Evolutionary conservation across 441 rosid genomes (phyloP).

Genomic region (Flueggea neowawraea): DNA sequence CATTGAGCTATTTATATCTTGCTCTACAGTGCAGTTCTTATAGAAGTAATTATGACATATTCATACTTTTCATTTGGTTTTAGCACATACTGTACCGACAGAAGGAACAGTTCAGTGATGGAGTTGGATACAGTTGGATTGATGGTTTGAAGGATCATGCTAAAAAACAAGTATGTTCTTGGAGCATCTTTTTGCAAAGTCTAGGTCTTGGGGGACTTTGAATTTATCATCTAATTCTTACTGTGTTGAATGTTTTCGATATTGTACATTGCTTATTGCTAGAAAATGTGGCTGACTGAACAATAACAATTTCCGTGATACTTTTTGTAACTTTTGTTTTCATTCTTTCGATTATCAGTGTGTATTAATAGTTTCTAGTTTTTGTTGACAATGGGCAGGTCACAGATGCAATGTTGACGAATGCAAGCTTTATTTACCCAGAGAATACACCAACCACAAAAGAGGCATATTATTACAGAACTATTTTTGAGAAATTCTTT

Average conservation of each 20-base stretch:
- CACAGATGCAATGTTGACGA: conserved; percentile 73
- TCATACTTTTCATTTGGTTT: conserved; percentile 16
- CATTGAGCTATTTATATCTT: background rate
- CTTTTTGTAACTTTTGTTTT: too few species aligned
- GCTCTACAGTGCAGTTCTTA: background rate
- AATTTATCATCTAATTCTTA: conserved; percentile 3
- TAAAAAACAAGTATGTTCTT: conserved; percentile 45
- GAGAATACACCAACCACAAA: conserved; percentile 91
- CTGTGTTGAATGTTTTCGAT: background rate
- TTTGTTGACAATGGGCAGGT: conserved; percentile 42
- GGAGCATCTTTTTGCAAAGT: background rate
- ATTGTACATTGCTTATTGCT: background rate
- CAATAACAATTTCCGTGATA: too few species aligned
- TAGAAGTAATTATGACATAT: background rate
- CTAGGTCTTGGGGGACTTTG: background rate
- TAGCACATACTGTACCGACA: conserved; percentile 92
- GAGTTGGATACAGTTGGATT: conserved; percentile 98
- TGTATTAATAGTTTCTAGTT: conserved; percentile 1
- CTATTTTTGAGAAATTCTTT: conserved; percentile 84
- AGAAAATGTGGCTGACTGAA: too few species aligned
- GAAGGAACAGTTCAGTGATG: conserved; percentile 98
- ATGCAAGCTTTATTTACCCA: conserved; percentile 83
- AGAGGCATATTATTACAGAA: conserved; percentile 88
- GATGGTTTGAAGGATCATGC: conserved; percentile 94
- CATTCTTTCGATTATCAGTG: background rate